Conservation (phyloP, 176 grass and related monocot species). For the Tuctoria greenei region DNA sequence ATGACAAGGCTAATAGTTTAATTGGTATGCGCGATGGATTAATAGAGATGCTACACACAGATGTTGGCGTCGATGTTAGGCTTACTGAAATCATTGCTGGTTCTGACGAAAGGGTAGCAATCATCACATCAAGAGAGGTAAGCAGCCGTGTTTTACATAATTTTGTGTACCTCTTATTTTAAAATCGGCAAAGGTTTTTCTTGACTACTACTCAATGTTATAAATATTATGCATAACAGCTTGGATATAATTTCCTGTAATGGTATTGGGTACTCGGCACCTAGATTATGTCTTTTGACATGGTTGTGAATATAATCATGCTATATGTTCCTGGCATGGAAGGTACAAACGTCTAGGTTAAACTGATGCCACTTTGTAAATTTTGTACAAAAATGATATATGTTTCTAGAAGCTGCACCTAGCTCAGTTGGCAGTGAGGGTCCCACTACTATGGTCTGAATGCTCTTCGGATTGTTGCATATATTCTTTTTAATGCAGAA, state of each 20-base stretch:
- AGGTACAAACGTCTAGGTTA: background rate
- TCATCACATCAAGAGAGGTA: conserved; percentile 92
- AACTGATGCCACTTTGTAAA: background rate
- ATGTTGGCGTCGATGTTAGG: conserved; percentile 87
- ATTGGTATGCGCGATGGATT: conserved; percentile 64
- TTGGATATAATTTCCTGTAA: background rate
- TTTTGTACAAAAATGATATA: background rate
- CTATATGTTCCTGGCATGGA: background rate
- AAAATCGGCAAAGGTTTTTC: background rate
- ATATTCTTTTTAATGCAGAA: background rate
- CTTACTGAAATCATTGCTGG: conserved; percentile 68
- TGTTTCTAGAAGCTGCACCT: background rate
- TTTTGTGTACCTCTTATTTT: background rate
- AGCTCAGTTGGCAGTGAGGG: background rate
- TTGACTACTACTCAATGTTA: background rate
- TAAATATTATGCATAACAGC: background rate
- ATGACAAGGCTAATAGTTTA: conserved; percentile 68
- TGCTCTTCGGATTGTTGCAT: background rate
- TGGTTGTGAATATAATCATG: background rate
- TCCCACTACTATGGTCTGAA: background rate
- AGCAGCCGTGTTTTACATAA: conserved; percentile 12
- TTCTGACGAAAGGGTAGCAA: conserved; percentile 74
- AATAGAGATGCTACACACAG: conserved; percentile 72
- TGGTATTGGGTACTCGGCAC: background rate
- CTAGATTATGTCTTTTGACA: background rate